These are phyloP conservation scores for Mallotus repandus DNA, from an alignment of 441 rosid genomes.

Conservation along the genomic window DNA sequence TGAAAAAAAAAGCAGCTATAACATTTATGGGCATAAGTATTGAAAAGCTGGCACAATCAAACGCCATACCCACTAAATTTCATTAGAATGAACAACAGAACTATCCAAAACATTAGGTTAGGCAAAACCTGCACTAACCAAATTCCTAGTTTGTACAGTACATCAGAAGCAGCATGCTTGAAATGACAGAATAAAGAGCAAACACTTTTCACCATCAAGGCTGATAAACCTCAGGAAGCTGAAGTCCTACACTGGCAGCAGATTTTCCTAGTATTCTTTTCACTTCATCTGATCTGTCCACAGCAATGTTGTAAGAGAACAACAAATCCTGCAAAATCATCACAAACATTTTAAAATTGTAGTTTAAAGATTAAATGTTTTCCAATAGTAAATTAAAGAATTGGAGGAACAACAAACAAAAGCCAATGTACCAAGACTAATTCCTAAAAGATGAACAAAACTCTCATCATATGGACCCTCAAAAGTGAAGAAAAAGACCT, in stretches of 20 bases:
- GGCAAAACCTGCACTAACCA: neutral
- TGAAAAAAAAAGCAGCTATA: neutral
- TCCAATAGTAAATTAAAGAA: neutral
- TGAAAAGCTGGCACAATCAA: constrained; percentile 7
- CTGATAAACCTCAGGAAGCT: constrained; percentile 63
- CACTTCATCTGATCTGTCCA: constrained; percentile 87
- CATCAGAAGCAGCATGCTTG: constrained; percentile 2
- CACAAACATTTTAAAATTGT: neutral
- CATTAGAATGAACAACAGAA: neutral
- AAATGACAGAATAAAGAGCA: constrained; percentile 4
- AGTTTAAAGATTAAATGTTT: neutral
- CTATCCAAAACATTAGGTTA: neutral
- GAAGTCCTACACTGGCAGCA: constrained; percentile 90
- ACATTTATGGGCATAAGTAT: neutral
- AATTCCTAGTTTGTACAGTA: neutral
- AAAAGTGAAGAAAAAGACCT: too few relatives aligned
- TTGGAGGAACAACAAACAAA: neutral
- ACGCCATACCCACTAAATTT: neutral
- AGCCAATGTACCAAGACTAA: neutral
- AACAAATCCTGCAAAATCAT: constrained; percentile 56
- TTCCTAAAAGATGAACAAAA: neutral
- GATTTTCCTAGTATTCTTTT: constrained; percentile 69
- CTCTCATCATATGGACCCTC: neutral
- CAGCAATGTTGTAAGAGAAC: constrained; percentile 91
- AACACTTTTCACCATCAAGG: constrained; percentile 28